Base-by-base conservation (phyloP, 768 basidiomycete species). In the Tephrocybe sp. region DNA sequence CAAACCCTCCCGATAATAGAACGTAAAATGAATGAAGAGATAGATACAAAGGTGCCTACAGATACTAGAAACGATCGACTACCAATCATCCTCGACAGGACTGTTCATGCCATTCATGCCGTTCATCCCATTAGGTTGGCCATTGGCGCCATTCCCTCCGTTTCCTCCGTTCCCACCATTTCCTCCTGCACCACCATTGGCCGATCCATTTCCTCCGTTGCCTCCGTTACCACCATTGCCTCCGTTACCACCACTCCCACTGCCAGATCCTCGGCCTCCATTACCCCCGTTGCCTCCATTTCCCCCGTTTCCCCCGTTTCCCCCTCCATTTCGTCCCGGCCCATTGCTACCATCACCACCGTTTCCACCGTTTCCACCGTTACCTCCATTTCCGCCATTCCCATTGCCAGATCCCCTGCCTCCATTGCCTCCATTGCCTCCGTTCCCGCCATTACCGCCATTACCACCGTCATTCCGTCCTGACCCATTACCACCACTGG, bases 301-400 rank as follows among this genome's bases (percentile, higher is more conserved):
- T 1, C 40, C 32, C 1, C 39, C 48, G 32, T 49, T 42, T 0
- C 48, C 48, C 9, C 48, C 50, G 6, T 45, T n/a, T n/a, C n/a
- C n/a, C n/a, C n/a, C n/a, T n/a, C n/a, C n/a, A n/a, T n/a, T n/a
- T n/a, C n/a, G n/a, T n/a, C n/a, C n/a, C n/a, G n/a, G n/a, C 9
- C 47, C 47, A 28, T 48, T 37, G 12, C 34, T 36, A 39, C 47
- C 47, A 26, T 38, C 15, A 17, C 53, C 47, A 18, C 45, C 51
- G 41, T 1, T 43, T 1, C 40, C 32, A 1, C 39, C 48, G 32
- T 49, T 42, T 0, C 48, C 48, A 17, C 48, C 50, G 6, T 45
- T n/a, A n/a, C n/a, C n/a, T n/a, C n/a, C n/a, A n/a, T n/a, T n/a
- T n/a, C n/a, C n/a, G n/a, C n/a, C n/a, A n/a, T n/a, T n/a, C n/a